Base-by-base conservation (phyloP, 352 stramenopile genomes). In the Globisporangium cystogenes region DNA sequence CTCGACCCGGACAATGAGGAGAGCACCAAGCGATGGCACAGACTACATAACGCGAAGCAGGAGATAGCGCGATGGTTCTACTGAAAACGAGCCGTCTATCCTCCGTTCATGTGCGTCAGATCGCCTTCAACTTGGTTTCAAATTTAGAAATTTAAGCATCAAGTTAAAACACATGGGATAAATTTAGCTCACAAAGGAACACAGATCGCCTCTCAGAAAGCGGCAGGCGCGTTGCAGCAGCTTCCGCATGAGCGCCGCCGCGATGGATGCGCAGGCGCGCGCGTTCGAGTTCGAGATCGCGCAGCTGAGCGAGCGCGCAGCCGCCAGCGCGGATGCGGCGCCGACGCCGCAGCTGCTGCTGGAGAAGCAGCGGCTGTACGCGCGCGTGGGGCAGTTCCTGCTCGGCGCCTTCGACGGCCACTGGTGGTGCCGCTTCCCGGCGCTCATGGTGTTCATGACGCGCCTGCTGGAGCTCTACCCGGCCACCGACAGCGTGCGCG, bases 391-490 rank as follows among this genome's bases (percentile, higher is more conserved):
- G 27, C 73, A 87, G 57, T 93, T 91, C 55, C 71, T 93, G 52
- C 77, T 90, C 67, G 67, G 67, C 21, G 72, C 63, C 36, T 67
- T 86, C 51, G 64, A 83, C 54, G 66, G 67, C 40, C 83, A 93
- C 61, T 93, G 83, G 83, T 93, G 83, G 83, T 93, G 83, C 55
- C 31, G 51, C 37, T 87, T 84, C 49, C 79, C 83, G 31, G 68
- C 75, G 53, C 83, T 93, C 56, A 93, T 93, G 83, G 64, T 78
- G 48, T 93, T 91, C 57, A 93, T 93, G 79, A 83, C 90, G 81
- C 80, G 82, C n/a, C 55, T 93, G 12, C 55, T 93, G 54, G 83
- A 93, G 64, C 65, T 93, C 10, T 85, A 91, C 48, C 76, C 80
- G 14, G 51, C 67, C 7, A 75, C 75, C 6, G 79, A 89, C 16